Base-by-base conservation (phyloP, 1,284 basidiomycete genomes). In the Ustilago hordei region DNA sequence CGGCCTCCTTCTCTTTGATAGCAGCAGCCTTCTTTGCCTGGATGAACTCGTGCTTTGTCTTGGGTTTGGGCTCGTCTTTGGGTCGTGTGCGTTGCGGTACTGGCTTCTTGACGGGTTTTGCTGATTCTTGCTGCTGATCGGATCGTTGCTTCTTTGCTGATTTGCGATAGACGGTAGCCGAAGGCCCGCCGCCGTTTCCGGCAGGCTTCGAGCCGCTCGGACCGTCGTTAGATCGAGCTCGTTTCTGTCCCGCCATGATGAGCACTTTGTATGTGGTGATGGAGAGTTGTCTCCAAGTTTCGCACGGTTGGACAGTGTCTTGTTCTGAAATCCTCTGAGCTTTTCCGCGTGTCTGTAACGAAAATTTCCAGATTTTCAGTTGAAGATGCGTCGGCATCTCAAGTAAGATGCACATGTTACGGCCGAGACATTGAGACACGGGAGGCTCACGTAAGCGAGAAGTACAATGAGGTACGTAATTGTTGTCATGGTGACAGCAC, bases 21-120 rank as follows among this genome's bases (percentile, higher is more conserved):
- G 76, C 76, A 2, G 68, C 71, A 8, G 68, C 70, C 45, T 80
- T 75, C 63, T 80, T 80, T 12, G 69, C 69, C 47, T 80, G 72
- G 36, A 80, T 80, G 69, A 75, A 80, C 36, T 78, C 75, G 65
- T 80, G 79, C 62, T 80, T 80, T 1, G 79, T 78, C 57, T 70
- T 78, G 17, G 77, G 80, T 60, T 79, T 81, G 31, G 72, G 69
- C 19, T 80, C 72, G 41, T 78, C 75, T 36, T 75, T 72, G 41
- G 73, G 58, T 15, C 72, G 69, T 56, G 67, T 74, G 3, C 62
- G 62, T 53, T 63, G 69, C 34, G 72, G 72, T 4, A 69, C 59
- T 11, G 67, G 64, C 60, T 70, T 65, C 53, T 70, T 79, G 38
- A 54, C 50, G 4, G 70, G 65, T 45, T 73, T 66, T n/a, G 62